A percentile compares a stretch with the other conserved stretches of the same genome.
Conservation (phyloP, 164 flowering plant species). For the Stephania yunnanensis region DNA sequence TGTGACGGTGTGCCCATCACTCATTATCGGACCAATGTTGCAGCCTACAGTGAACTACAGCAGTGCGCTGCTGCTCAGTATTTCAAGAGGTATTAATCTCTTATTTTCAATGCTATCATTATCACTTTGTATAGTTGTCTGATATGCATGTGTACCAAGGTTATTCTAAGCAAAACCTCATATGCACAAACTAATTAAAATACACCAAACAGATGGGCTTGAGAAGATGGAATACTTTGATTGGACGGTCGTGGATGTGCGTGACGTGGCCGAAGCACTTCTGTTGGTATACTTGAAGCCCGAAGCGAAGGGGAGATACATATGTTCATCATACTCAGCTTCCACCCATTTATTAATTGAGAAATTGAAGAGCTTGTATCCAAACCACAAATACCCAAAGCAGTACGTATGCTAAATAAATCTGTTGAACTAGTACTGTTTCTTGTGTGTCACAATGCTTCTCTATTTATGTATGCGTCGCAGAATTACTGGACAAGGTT, state of each 20-base stretch:
- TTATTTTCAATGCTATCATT: not conserved
- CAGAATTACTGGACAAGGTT: constrained; percentile 14
- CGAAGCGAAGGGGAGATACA: constrained; percentile 44
- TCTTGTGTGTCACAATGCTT: too few relatives aligned
- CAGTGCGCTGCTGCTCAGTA: constrained; percentile 27
- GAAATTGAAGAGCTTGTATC: constrained; percentile 17
- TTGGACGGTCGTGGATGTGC: constrained; percentile 41
- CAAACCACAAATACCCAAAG: constrained; percentile 16
- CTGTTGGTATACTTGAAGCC: constrained; percentile 41
- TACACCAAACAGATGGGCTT: constrained; percentile 24
- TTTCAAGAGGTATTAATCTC: constrained; percentile 36
- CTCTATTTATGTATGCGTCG: too few relatives aligned
- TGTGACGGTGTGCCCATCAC: constrained; percentile 44
- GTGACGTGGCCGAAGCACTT: constrained; percentile 54
- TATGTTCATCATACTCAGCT: constrained; percentile 9
- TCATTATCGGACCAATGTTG: constrained; percentile 48
- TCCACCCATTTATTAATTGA: not conserved
- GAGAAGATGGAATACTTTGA: constrained; percentile 21
- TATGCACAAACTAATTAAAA: not conserved
- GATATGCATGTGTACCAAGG: not conserved
- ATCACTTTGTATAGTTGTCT: not conserved
- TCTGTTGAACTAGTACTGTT: too few relatives aligned
- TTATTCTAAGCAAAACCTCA: not conserved
- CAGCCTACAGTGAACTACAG: constrained; percentile 47
- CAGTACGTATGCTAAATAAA: constrained; percentile 4